A percentile compares a stretch with the other conserved stretches of the same genome.
These are phyloP conservation scores for Paxillus rubicundulus DNA, from an alignment of 768 basidiomycete species.

Conservation along the genomic window DNA sequence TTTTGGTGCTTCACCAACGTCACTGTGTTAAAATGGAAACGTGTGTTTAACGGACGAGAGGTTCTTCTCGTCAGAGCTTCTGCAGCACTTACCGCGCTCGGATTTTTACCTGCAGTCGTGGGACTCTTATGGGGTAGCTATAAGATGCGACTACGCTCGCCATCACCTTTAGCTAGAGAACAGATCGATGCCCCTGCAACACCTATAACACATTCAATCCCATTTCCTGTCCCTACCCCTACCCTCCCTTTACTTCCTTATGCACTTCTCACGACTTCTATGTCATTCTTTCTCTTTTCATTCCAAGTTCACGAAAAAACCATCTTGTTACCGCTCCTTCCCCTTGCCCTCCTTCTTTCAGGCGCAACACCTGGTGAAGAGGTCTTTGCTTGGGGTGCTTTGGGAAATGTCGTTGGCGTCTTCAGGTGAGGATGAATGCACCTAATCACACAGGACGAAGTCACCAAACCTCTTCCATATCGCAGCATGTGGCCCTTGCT, in stretches of 20 bases:
- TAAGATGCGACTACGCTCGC: slow-evolving; percentile 22
- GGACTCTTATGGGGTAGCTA: slow-evolving; percentile 42
- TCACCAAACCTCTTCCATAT: background rate
- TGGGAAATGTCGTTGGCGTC: slow-evolving; percentile 76
- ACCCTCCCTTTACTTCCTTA: slow-evolving; percentile 74
- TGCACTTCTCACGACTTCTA: slow-evolving; percentile 72
- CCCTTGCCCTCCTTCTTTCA: slow-evolving; percentile 74
- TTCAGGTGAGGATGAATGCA: slow-evolving; percentile 64
- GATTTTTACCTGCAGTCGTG: slow-evolving; percentile 63
- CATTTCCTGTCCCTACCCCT: slow-evolving; percentile 38
- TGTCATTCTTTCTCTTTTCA: slow-evolving; percentile 95
- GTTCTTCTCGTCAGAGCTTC: slow-evolving; percentile 62
- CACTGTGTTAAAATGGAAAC: slow-evolving; percentile 75
- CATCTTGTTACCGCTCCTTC: slow-evolving; percentile 81
- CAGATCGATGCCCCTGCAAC: background rate
- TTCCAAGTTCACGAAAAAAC: slow-evolving; percentile 98
- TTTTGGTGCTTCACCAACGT: slow-evolving; percentile 96
- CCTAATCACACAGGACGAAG: background rate
- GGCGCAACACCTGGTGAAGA: slow-evolving; percentile 32
- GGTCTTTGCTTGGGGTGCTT: slow-evolving; percentile 29
- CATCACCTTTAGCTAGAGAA: background rate
- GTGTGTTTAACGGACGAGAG: slow-evolving; percentile 38
- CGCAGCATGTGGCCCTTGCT: slow-evolving; percentile 93
- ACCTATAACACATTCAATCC: background rate
- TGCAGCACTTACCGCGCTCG: slow-evolving; percentile 60